Evolutionary conservation across 2,329 filamentous ascomycete genomes (phyloP).

Genomic region (Penicillium sp.): DNA sequence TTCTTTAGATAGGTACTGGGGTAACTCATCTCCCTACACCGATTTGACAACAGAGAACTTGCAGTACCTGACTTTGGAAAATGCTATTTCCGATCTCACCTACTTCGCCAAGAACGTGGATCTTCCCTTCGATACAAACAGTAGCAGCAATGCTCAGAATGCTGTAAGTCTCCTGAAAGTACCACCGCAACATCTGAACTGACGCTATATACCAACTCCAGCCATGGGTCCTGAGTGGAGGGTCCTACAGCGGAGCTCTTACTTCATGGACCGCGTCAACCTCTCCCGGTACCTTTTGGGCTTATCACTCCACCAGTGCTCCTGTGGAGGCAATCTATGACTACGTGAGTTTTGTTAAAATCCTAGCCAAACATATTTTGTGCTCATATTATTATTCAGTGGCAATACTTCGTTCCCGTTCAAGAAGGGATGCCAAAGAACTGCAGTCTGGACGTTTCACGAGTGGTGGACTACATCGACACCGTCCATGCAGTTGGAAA

Average conservation of each 20-base stretch:
- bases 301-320: slow-evolving; percentile 54
- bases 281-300: slow-evolving; percentile 55
- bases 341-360: slow-evolving; percentile 34
- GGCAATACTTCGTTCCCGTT: slow-evolving; percentile 56
- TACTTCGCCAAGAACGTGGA: slow-evolving; percentile 51
- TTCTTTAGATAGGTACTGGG: slow-evolving; percentile 53
- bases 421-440: slow-evolving; percentile 55
- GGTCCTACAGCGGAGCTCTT: slow-evolving; percentile 54
- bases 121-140: slow-evolving; percentile 50
- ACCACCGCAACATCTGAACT: neutral
- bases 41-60: slow-evolving; percentile 51
- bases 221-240: slow-evolving; percentile 55
- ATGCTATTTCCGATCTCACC: slow-evolving; percentile 51
- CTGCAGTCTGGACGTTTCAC: slow-evolving; percentile 51
- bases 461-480: slow-evolving; percentile 54
- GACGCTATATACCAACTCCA: slow-evolving; percentile 9
- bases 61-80: slow-evolving; percentile 51
- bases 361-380: neutral
- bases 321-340: slow-evolving; percentile 53
- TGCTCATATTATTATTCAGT: slow-evolving; percentile 27
- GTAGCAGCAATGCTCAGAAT: slow-evolving; percentile 47
- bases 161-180: slow-evolving; percentile 31
- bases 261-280: slow-evolving; percentile 53
- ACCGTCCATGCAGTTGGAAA: slow-evolving; percentile 43
- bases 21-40: slow-evolving; percentile 50